Percentiles rank a stretch among this genome's conserved stretches.
phyloP scores from a whole-genome alignment of 352 stramenopile species.

The Phytopythium vexans region DNA sequence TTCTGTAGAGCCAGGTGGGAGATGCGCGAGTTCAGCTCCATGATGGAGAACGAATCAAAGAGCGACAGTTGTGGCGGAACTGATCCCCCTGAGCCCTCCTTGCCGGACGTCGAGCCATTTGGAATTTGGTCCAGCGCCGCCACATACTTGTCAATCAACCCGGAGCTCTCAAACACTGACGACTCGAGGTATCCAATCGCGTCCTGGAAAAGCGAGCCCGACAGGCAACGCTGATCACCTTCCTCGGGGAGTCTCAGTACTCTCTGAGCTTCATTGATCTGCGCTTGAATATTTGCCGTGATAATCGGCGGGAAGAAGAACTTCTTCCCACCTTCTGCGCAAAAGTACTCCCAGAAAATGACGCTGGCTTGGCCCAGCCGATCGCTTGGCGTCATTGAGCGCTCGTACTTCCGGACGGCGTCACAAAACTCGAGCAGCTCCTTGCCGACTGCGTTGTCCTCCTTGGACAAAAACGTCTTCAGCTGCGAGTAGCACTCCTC shows the following conservation, averaged over 20 bases:
- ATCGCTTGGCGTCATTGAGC: slow-evolving; percentile 59
- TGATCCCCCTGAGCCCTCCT: slow-evolving; percentile 21
- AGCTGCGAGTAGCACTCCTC: slow-evolving; percentile 86
- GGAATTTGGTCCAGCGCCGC: slow-evolving; percentile 51
- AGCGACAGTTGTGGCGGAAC: slow-evolving; percentile 75
- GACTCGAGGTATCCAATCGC: slow-evolving; percentile 69
- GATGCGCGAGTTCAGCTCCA: slow-evolving; percentile 83
- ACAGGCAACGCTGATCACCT: slow-evolving; percentile 22
- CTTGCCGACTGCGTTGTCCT: slow-evolving; percentile 49
- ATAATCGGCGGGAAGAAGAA: slow-evolving; percentile 64
- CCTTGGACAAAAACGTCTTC: slow-evolving; percentile 69
- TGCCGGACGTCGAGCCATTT: slow-evolving; percentile 16
- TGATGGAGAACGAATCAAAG: slow-evolving; percentile 85
- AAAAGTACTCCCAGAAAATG: slow-evolving; percentile 86
- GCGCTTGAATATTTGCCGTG: slow-evolving; percentile 43
- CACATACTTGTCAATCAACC: slow-evolving; percentile 79
- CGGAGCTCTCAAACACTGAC: slow-evolving; percentile 64
- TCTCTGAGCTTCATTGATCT: slow-evolving; percentile 64
- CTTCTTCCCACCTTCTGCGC: slow-evolving; percentile 47
- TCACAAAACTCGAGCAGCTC: slow-evolving; percentile 82
- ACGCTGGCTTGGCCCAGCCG: slow-evolving; percentile 69
- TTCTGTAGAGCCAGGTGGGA: slow-evolving; percentile 52
- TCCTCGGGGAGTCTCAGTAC: slow-evolving; percentile 23
- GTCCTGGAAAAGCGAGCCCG: slow-evolving; percentile 64
- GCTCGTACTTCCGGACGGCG: slow-evolving; percentile 81